A percentile compares a stretch with the other conserved stretches of the same genome.
These are phyloP conservation scores for Phytophthora multivora DNA, from an alignment of 352 stramenopile species.

Conservation along the genomic window DNA sequence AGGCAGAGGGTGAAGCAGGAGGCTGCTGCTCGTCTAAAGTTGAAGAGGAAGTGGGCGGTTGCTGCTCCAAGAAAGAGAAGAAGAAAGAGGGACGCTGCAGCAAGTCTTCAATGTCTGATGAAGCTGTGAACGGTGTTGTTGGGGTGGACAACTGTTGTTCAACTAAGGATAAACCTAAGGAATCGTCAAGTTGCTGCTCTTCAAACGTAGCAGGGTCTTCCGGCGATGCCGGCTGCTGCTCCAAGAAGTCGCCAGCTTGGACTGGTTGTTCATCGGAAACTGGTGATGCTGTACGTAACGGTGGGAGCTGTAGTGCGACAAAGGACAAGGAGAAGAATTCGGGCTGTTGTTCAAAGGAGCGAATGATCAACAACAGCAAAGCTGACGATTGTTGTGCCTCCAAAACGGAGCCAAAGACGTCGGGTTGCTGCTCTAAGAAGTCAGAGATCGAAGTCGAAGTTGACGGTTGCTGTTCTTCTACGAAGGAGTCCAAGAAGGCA, in stretches of 20 bases:
- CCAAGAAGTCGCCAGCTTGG: neutral
- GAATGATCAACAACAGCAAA: neutral
- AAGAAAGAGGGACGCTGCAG: neutral
- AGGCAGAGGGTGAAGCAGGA: neutral
- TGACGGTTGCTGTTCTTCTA: constrained; percentile 11
- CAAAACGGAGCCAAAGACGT: constrained; percentile 1
- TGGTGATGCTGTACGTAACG: too few relatives aligned
- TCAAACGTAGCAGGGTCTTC: constrained; percentile 1
- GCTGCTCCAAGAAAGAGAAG: neutral
- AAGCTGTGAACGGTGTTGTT: too few relatives aligned
- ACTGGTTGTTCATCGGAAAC: too few relatives aligned
- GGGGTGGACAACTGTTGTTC: neutral
- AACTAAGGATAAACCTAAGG: neutral
- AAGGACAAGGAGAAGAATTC: constrained; percentile 2
- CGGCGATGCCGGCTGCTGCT: neutral
- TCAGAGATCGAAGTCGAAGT: neutral
- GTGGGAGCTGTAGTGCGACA: too few relatives aligned
- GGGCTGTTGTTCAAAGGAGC: constrained; percentile 14
- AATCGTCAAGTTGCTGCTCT: constrained; percentile 1
- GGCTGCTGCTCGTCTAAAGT: constrained; percentile 2
- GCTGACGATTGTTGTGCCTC: constrained; percentile 3
- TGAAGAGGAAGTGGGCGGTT: neutral
- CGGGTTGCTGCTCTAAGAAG: constrained; percentile 18
- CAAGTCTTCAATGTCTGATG: neutral
- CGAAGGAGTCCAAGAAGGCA: constrained; percentile 4